Evolutionary conservation across 306 rosid genomes (phyloP), one percentile per base, ranked within the genome.

Genomic region (Mimosa bimucronata): DNA sequence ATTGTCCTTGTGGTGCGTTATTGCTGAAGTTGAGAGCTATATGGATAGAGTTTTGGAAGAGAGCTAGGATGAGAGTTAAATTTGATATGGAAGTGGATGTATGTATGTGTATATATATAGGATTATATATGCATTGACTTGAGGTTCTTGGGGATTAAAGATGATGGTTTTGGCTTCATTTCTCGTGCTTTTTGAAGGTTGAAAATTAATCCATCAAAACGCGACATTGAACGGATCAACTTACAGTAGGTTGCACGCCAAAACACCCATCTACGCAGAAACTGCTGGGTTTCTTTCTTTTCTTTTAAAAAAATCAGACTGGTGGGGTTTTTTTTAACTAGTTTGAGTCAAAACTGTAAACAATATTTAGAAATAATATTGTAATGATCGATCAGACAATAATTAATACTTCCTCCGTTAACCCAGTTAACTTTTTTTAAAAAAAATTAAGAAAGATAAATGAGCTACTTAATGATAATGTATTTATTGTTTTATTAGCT

Each of bases 171-270:
- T n/a, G 3, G 34, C 8, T 58, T 46, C 9, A 53, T 34, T 66
- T 3, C 48, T 7, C 77, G 64, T 41, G 53, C n/a, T n/a, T 16
- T 69, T 69, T 69, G 74, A 69, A 41, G 74, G 74, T 69, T 52
- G 60, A 52, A 52, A 52, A 52, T n/a, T 7, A 52, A 52, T n/a
- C 23, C 21, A 52, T 41, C 13, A n/a, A 69, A 41, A 41, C 9
- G n/a, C 40, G 28, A 69, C n/a, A 69, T 69, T 69, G 74, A 69
- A 69, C 28, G 11, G 37, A 69, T 69, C 74, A 69, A 69, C 28
- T 3, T 21, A 25, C 46, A 40, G 73, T 68, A 10, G 4, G 31
- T 68, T 68, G 53, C 31, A 69, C 74, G 55, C 74, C 31, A 69
- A 68, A 68, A 21, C 31, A 23, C 31, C 72, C 19, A 67, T 40